Evolutionary conservation across 331 rosid species (phyloP).

Genomic region (Erythrophleum ivorense): DNA sequence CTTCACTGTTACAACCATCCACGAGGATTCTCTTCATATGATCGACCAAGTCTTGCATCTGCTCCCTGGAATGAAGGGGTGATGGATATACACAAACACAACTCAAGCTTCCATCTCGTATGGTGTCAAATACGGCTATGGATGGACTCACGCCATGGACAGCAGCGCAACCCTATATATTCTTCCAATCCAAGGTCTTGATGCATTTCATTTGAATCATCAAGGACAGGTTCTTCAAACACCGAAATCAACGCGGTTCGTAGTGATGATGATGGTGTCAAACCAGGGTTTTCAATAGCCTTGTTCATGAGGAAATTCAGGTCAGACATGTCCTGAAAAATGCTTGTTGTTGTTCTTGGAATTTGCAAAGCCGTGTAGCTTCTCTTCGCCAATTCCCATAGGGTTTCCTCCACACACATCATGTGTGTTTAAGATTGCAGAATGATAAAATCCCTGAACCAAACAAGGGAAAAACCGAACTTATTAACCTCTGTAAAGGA

Average conservation of each 20-base stretch:
- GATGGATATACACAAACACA: conserved; percentile 73
- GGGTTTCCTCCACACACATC: conserved; percentile 64
- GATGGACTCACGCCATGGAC: conserved; percentile 94
- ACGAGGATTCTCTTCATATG: conserved; percentile 75
- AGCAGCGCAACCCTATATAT: conserved; percentile 71
- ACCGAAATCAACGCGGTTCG: conserved; percentile 84
- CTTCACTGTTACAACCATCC: conserved; percentile 47
- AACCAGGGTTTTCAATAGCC: conserved; percentile 80
- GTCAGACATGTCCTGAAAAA: conserved; percentile 92
- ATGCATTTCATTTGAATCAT: conserved; percentile 40
- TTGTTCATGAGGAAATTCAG: conserved; percentile 87
- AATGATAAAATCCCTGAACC: conserved; percentile 89
- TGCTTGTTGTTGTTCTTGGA: conserved; percentile 80
- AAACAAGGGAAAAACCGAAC: conserved; percentile 25
- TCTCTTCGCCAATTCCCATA: conserved; percentile 86
- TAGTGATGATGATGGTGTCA: conserved; percentile 71
- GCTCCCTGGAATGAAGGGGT: conserved; percentile 85
- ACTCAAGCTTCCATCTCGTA: conserved; percentile 66
- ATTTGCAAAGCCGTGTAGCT: conserved; percentile 58
- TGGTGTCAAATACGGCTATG: conserved; percentile 73
- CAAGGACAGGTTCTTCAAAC: conserved; percentile 68
- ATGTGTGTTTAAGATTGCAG: conserved; percentile 83
- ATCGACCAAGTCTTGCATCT: conserved; percentile 69
- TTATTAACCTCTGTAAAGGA: background rate
- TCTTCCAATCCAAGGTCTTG: conserved; percentile 70